A percentile compares a stretch with the other conserved stretches of the same genome.
Conservation (phyloP, 2,329 filamentous ascomycete genomes). For the Mycocentrospora acerina region DNA sequence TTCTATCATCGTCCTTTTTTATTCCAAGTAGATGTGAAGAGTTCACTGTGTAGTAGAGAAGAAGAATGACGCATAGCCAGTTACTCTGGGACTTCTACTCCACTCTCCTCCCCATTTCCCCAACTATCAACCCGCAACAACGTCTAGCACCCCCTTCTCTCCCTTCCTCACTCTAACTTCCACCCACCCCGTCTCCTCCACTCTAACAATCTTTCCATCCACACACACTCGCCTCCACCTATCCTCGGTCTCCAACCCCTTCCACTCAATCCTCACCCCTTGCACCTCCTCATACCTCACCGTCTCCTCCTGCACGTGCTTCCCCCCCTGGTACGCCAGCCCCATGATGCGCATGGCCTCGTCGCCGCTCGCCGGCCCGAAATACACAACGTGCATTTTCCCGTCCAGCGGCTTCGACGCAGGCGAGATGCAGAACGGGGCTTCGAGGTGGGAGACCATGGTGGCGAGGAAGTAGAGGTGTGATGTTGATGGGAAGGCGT, state of each 20-base stretch:
- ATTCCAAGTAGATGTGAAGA: too few relatives aligned
- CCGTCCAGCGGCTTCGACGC: slow-evolving; percentile 69
- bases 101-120: too few relatives aligned
- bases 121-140: slow-evolving; percentile 17
- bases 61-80: too few relatives aligned
- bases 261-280: slow-evolving; percentile 65
- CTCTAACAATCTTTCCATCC: slow-evolving; percentile 82
- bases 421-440: slow-evolving; percentile 80
- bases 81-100: too few relatives aligned
- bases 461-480: slow-evolving; percentile 79
- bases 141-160: slow-evolving; percentile 42
- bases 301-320: slow-evolving; percentile 53
- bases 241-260: slow-evolving; percentile 60
- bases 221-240: slow-evolving; percentile 85
- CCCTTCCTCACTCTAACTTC: slow-evolving; percentile 58
- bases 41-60: too few relatives aligned
- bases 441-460: slow-evolving; percentile 78
- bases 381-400: slow-evolving; percentile 70
- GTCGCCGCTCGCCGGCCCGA: slow-evolving; percentile 65
- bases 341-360: slow-evolving; percentile 77
- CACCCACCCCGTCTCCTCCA: slow-evolving; percentile 72
- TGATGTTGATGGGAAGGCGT: slow-evolving; percentile 43
- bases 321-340: slow-evolving; percentile 58
- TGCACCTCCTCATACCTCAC: slow-evolving; percentile 74
- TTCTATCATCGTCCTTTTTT: too few relatives aligned